Conservation (phyloP, 1,284 basidiomycete genomes). For the Sparassis latifolia region DNA sequence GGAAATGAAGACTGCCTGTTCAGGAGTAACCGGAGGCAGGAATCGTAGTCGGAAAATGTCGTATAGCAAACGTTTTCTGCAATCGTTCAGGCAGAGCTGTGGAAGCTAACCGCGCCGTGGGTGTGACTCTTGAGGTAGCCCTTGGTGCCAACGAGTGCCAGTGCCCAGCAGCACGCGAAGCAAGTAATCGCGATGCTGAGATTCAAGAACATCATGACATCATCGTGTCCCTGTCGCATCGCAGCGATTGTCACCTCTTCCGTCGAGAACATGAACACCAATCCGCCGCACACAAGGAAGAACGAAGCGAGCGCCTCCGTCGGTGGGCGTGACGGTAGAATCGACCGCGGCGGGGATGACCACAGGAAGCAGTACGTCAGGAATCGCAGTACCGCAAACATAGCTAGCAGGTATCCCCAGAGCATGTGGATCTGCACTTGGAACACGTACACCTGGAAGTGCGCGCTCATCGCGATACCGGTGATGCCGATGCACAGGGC, state of each 20-base stretch:
- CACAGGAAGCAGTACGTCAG: slow-evolving; percentile 94
- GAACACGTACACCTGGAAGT: slow-evolving; percentile 86
- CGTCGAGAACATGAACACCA: slow-evolving; percentile 88
- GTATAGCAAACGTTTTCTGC: background rate
- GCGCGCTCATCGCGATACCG: slow-evolving; percentile 93
- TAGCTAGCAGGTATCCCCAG: slow-evolving; percentile 90
- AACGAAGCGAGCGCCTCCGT: slow-evolving; percentile 89
- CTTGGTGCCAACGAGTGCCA: slow-evolving; percentile 69
- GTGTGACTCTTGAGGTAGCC: slow-evolving; percentile 65
- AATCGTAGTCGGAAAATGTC: too few relatives aligned
- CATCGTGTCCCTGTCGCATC: slow-evolving; percentile 87
- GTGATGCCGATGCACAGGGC: slow-evolving; percentile 91
- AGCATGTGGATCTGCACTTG: slow-evolving; percentile 86
- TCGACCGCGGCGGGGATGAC: slow-evolving; percentile 70
- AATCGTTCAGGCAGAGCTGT: slow-evolving; percentile 32
- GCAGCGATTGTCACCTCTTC: slow-evolving; percentile 90
- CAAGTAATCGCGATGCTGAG: slow-evolving; percentile 79
- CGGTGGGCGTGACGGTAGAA: slow-evolving; percentile 88
- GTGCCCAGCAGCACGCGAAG: slow-evolving; percentile 75
- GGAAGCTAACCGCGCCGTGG: slow-evolving; percentile 34
- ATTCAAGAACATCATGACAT: slow-evolving; percentile 86
- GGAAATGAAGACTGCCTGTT: too few relatives aligned
- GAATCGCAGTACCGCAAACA: slow-evolving; percentile 71
- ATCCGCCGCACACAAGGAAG: slow-evolving; percentile 82
- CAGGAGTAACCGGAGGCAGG: too few relatives aligned